Evolutionary conservation across 2,329 filamentous ascomycete genomes (phyloP).

Genomic region (Parafenestella ontariensis): DNA sequence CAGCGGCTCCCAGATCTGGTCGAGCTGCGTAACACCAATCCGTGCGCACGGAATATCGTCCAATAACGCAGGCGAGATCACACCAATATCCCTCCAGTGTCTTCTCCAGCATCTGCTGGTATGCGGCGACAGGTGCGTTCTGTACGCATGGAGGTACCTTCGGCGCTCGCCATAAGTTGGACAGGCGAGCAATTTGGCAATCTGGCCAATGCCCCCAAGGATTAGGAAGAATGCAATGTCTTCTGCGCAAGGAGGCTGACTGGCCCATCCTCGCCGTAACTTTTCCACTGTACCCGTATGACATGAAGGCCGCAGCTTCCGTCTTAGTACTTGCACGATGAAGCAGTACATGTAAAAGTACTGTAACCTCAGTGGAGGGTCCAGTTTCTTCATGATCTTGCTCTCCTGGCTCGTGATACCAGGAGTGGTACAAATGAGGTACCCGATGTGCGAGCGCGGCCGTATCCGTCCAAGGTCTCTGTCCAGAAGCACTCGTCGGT

Average conservation of each 20-base stretch:
- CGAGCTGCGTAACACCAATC: slow-evolving; percentile 46
- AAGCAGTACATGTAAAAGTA: slow-evolving; percentile 50
- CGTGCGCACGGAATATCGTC: slow-evolving; percentile 46
- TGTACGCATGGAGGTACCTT: slow-evolving; percentile 41
- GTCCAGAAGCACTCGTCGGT: slow-evolving; percentile 39
- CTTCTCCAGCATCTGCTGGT: slow-evolving; percentile 43
- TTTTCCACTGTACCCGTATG: slow-evolving; percentile 39
- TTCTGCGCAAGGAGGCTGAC: slow-evolving; percentile 42
- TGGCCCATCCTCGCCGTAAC: slow-evolving; percentile 41
- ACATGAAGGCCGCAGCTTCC: slow-evolving; percentile 40
- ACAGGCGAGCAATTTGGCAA: slow-evolving; percentile 44
- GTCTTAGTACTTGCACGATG: slow-evolving; percentile 42
- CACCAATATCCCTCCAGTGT: slow-evolving; percentile 45
- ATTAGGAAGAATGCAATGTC: slow-evolving; percentile 47
- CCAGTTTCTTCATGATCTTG: slow-evolving; percentile 39
- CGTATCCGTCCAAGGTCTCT: slow-evolving; percentile 44
- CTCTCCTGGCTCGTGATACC: slow-evolving; percentile 37
- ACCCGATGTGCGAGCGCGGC: slow-evolving; percentile 42
- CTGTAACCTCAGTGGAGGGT: slow-evolving; percentile 42
- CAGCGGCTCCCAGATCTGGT: slow-evolving; percentile 46
- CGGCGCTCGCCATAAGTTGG: slow-evolving; percentile 41
- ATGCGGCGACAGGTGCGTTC: slow-evolving; percentile 45
- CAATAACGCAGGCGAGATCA: slow-evolving; percentile 42
- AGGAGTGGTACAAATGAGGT: slow-evolving; percentile 43
- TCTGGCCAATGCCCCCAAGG: slow-evolving; percentile 43